Percentiles rank a stretch among this genome's conserved stretches.
Evolutionary conservation across 257 asterid genomes (phyloP).

Genomic region (Lavandula angustifolia): DNA sequence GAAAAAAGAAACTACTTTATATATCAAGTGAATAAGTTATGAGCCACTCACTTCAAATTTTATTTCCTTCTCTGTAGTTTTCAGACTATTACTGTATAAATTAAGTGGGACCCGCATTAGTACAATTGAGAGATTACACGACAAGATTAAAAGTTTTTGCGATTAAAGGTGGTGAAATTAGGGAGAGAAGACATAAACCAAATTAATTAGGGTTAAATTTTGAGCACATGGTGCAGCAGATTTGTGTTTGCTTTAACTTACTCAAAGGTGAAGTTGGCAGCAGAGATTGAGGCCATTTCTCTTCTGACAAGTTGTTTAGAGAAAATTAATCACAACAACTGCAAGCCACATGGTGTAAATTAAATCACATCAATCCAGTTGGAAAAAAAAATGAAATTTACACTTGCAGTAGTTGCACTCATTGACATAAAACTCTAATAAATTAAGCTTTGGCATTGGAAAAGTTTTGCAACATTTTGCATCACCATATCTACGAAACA

Average conservation of each 20-base stretch:
- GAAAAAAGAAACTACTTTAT: background rate
- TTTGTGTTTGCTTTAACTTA: conserved; percentile 19
- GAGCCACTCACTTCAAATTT: background rate
- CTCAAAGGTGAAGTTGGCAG: conserved; percentile 32
- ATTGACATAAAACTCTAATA: no score
- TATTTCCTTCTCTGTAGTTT: background rate
- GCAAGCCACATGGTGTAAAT: conserved; percentile 39
- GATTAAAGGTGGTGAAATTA: background rate
- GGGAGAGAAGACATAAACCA: background rate
- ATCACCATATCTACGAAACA: conserved; percentile 26
- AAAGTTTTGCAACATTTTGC: conserved; percentile 28
- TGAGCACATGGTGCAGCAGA: conserved; percentile 28
- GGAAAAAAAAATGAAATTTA: no score
- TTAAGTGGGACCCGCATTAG: no score
- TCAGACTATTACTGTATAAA: background rate
- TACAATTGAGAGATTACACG: background rate
- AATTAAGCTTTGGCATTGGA: conserved; percentile 23
- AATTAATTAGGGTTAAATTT: background rate
- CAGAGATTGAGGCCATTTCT: conserved; percentile 36
- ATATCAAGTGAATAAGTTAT: background rate
- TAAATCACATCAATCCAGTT: conserved; percentile 26
- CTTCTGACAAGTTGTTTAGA: conserved; percentile 53
- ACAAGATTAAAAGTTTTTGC: background rate
- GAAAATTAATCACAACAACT: conserved; percentile 48
- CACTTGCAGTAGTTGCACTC: no score